Conservation (phyloP, 805 yeast genomes). For the Candida vartiovaarae region DNA sequence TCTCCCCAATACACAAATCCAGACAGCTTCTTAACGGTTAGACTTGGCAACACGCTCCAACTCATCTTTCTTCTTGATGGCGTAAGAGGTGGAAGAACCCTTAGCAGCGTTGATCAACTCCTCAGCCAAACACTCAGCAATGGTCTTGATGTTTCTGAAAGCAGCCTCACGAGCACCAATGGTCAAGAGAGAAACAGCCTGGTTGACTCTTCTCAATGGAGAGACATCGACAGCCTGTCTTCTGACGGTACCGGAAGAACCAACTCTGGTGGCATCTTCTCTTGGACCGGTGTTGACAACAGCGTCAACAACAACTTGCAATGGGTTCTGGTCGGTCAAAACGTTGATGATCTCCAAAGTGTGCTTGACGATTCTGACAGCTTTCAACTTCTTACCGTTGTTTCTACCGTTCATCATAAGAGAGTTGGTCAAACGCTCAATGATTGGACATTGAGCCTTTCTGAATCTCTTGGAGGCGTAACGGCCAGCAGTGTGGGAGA, state of each 20-base stretch:
- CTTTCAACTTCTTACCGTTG: slow-evolving; percentile 99
- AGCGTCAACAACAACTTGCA: slow-evolving; percentile 98
- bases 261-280: slow-evolving; percentile 99
- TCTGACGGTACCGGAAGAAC: slow-evolving; percentile 99
- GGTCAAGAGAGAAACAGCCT: slow-evolving; percentile 95
- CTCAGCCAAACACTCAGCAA: slow-evolving; percentile 99
- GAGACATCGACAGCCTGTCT: slow-evolving; percentile 99
- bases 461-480: slow-evolving; percentile 99
- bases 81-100: slow-evolving; percentile 99
- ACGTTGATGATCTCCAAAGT: slow-evolving; percentile 96
- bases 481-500: slow-evolving; percentile 99
- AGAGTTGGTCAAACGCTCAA: slow-evolving; percentile 99
- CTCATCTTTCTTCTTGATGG: slow-evolving; percentile 99
- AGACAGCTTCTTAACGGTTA: slow-evolving; percentile 78
- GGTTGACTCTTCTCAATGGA: slow-evolving; percentile 99
- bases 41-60: slow-evolving; percentile 99
- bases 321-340: slow-evolving; percentile 98
- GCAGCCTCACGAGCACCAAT: slow-evolving; percentile 99
- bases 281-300: slow-evolving; percentile 99
- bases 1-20: neutral
- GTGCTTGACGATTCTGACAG: slow-evolving; percentile 99
- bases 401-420: slow-evolving; percentile 99
- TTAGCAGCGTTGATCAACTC: slow-evolving; percentile 99
- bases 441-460: slow-evolving; percentile 99
- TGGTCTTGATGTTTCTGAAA: slow-evolving; percentile 99